Conservation (phyloP, 2,329 filamentous ascomycete genomes). For the Bimuria novae-zelandiae region DNA sequence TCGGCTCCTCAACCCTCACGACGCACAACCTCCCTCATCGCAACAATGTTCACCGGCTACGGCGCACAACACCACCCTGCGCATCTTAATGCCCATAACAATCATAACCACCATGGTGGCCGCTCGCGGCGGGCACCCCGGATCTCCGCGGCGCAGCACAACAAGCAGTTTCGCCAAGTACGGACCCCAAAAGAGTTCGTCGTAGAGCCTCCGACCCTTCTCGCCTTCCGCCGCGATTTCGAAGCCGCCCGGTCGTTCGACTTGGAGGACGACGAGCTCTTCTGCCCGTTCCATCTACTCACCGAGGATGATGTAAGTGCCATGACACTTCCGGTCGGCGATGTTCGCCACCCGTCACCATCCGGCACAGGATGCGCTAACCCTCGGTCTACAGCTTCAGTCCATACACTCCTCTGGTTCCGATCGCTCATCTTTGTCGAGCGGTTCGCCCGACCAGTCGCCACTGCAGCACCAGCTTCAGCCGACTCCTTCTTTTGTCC, state of each 20-base stretch:
- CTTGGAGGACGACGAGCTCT: constrained; percentile 93
- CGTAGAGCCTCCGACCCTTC: constrained; percentile 74
- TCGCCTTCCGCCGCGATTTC: constrained; percentile 82
- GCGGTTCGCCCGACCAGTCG: constrained; percentile 89
- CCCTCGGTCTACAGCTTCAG: constrained; percentile 66
- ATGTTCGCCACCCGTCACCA: constrained; percentile 32
- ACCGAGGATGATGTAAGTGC: constrained; percentile 85
- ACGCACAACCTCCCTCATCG: constrained; percentile 34
- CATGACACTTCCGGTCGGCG: constrained; percentile 21
- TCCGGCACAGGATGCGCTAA: constrained; percentile 37
- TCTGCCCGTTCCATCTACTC: constrained; percentile 83
- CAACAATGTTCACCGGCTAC: constrained; percentile 53
- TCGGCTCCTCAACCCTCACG: constrained; percentile 20
- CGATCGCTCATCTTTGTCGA: constrained; percentile 92
- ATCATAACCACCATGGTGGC: constrained; percentile 80
- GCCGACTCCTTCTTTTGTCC: constrained; percentile 71
- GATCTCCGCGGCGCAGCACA: constrained; percentile 79
- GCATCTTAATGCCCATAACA: constrained; percentile 60
- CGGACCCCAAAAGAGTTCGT: constrained; percentile 81
- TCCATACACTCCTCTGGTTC: constrained; percentile 89
- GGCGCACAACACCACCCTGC: constrained; percentile 51
- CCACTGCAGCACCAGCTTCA: constrained; percentile 83
- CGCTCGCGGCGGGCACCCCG: constrained; percentile 85
- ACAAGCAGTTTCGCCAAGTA: constrained; percentile 84
- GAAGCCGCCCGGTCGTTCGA: constrained; percentile 94